A percentile compares a stretch with the other conserved stretches of the same genome.
Conservation (phyloP, 257 asterid genomes). For the Euphrasia confusa region DNA sequence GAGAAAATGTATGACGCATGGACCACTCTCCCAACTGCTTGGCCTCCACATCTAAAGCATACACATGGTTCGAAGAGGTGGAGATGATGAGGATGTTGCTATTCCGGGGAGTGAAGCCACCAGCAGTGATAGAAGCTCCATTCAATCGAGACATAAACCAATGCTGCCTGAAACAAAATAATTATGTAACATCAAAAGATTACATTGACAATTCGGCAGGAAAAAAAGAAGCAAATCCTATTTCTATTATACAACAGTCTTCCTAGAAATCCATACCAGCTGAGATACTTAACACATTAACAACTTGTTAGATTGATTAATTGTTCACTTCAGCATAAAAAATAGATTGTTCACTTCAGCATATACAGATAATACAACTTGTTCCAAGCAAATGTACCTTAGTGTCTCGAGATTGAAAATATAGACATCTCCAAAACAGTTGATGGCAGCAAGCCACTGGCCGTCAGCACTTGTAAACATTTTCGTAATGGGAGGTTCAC, state of each 20-base stretch:
- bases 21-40: conserved; percentile 97
- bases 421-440: conserved; percentile 86
- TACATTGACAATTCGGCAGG: not conserved
- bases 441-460: conserved; percentile 88
- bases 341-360: conserved; percentile 11
- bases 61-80: conserved; percentile 87
- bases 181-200: conserved; percentile 15
- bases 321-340: conserved; percentile 6
- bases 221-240: not conserved
- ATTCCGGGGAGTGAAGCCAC: conserved; percentile 73
- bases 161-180: conserved; percentile 65
- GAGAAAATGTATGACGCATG: conserved; percentile 56
- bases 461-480: conserved; percentile 76
- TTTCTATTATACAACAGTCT: not conserved
- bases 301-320: too few species aligned
- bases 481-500: conserved; percentile 86
- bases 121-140: conserved; percentile 92
- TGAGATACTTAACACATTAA: too few species aligned
- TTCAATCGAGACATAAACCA: conserved; percentile 95
- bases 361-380: conserved; percentile 8
- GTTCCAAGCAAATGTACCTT: conserved; percentile 35
- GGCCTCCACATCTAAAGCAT: conserved; percentile 93
- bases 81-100: conserved; percentile 73
- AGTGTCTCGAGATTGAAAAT: conserved; percentile 73
- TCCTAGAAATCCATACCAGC: not conserved